Conservation (phyloP, 139 green algal species). For the Chlamydomonas asymmetrica region DNA sequence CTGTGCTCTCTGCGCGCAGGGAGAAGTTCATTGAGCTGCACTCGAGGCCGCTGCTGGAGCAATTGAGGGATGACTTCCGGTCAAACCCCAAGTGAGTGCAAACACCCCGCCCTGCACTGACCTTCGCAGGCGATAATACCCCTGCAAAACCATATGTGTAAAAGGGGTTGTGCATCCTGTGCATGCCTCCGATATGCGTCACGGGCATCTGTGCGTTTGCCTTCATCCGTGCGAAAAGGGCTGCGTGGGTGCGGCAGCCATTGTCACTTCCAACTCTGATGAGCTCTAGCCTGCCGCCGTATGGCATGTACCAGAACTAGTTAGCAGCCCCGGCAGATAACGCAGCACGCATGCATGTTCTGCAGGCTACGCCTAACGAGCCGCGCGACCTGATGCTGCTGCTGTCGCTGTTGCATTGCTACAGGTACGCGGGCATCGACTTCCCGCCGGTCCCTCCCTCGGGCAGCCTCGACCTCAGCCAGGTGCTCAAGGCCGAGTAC, state of each 20-base stretch:
- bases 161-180: too few relatives aligned
- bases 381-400: background rate
- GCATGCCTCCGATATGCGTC: too few relatives aligned
- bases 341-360: background rate
- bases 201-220: too few relatives aligned
- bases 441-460: slow-evolving; percentile 67
- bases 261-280: background rate
- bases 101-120: slow-evolving; percentile 6
- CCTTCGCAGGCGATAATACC: too few relatives aligned
- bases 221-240: too few relatives aligned
- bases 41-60: slow-evolving; percentile 77
- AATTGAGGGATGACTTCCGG: slow-evolving; percentile 66
- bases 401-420: background rate
- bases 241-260: background rate
- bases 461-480: slow-evolving; percentile 74
- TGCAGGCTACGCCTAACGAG: background rate
- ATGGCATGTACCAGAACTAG: too few relatives aligned
- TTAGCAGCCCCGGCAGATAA: too few relatives aligned
- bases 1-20: background rate
- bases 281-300: too few relatives aligned
- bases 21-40: slow-evolving; percentile 91
- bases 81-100: slow-evolving; percentile 12
- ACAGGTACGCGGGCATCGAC: slow-evolving; percentile 43
- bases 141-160: too few relatives aligned
- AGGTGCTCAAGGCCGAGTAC: slow-evolving; percentile 73